A percentile compares a stretch with the other conserved stretches of the same genome.
Evolutionary conservation across 1,139 yeast species (phyloP).

Genomic region (Williopsis jadinii): DNA sequence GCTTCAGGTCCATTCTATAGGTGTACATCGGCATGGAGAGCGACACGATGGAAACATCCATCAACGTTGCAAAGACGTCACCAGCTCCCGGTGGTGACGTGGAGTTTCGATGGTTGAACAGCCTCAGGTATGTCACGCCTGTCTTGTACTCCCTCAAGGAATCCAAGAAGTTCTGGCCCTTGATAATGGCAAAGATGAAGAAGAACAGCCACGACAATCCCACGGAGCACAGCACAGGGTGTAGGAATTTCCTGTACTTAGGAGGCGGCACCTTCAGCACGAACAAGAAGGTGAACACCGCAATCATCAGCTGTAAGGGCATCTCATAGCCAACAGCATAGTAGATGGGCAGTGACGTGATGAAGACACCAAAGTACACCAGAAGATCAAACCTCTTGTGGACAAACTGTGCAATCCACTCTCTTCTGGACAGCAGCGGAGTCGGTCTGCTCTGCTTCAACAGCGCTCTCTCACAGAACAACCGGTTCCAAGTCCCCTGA

Average conservation of each 20-base stretch:
- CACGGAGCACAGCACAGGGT: conserved; percentile 67
- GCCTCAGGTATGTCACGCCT: conserved; percentile 55
- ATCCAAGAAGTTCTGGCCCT: conserved; percentile 39
- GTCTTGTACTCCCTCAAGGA: conserved; percentile 56
- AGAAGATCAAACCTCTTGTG: conserved; percentile 50
- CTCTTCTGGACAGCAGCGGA: conserved; percentile 2
- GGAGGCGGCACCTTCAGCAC: conserved; percentile 54
- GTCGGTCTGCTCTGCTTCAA: conserved; percentile 14
- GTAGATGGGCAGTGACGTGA: conserved; percentile 51
- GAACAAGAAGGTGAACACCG: conserved; percentile 37
- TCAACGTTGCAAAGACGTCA: conserved; percentile 58
- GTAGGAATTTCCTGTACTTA: conserved; percentile 44
- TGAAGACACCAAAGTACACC: conserved; percentile 37
- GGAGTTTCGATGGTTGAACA: conserved; percentile 37
- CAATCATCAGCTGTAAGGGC: conserved; percentile 56
- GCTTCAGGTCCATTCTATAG: conserved; percentile 55
- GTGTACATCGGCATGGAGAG: conserved; percentile 73
- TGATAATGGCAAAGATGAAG: conserved; percentile 53
- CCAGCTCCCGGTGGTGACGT: conserved; percentile 72
- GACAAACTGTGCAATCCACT: conserved; percentile 32
- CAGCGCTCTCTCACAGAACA: conserved; percentile 17
- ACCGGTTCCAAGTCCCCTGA: conserved; percentile 6
- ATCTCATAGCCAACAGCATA: conserved; percentile 36
- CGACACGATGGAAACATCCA: conserved; percentile 74
- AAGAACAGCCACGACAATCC: conserved; percentile 53